Evolutionary conservation across 768 basidiomycete species (phyloP), one percentile per base, ranked within the genome.

Genomic region (Amanita subjunquillea): DNA sequence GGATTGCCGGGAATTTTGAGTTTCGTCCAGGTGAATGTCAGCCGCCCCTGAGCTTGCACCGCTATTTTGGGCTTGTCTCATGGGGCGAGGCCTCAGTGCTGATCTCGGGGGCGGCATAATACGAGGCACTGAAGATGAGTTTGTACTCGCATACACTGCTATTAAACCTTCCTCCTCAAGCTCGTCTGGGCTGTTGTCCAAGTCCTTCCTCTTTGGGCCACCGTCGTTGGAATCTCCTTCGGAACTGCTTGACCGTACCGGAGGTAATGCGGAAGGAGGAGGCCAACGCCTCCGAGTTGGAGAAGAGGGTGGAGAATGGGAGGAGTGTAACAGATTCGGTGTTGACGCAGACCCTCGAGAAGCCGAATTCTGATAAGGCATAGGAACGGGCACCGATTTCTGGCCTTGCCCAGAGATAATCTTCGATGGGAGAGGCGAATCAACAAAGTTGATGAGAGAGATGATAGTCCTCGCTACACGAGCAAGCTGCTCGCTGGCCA

Each of bases 401-500:
- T 61, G 68, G 13, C 61, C 62, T 58, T 70, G 71, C 15, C 74
- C 76, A 25, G 68, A 65, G 39, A 79, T 65, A 60, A 71, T 65
- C 58, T 73, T 83, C 29, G 70, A 69, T 15, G 70, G 60, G n/a
- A 65, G 56, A 27, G 78, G 78, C 15, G 71, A 66, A 57, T 87
- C 87, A 50, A 77, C 79, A 52, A 78, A 71, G 60, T 77, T 74
- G 48, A 85, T 73, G 25, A 92, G 69, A 13, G 84, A 76, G 41
- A 87, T 71, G 45, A 92, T 77, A n/a, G 85, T 84, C 48, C 69
- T 69, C 27, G 88, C 88, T 34, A 92, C 88, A 50, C 87, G 78
- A 39, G 77, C 80, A 23, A 88, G 72, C 9, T 77, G 72, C 55
- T 86, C 82, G 38, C 75, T 67, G 9, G 77, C 75, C 25, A 70